A percentile compares a stretch with the other conserved stretches of the same genome.
These are phyloP conservation scores for Trematosphaeria pertusa DNA, from an alignment of 2,329 filamentous ascomycete species.

Conservation along the genomic window DNA sequence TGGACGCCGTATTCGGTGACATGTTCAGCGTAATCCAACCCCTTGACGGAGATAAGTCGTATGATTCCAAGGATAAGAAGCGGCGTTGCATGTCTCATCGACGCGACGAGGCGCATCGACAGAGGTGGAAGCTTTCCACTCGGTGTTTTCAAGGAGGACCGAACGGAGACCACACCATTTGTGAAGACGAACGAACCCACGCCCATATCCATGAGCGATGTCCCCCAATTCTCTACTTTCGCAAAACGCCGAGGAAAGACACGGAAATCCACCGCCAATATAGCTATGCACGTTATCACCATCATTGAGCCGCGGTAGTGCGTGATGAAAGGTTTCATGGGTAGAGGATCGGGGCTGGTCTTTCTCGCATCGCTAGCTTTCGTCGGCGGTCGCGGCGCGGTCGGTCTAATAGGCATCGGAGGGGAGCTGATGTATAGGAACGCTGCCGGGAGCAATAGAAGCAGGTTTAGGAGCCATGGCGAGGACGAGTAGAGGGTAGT, in stretches of 20 bases:
- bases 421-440: constrained; percentile 62
- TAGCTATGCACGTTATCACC: constrained; percentile 85
- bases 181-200: constrained; percentile 98
- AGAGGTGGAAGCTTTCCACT: constrained; percentile 60
- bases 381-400: constrained; percentile 27
- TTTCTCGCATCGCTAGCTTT: constrained; percentile 26
- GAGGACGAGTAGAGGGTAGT: constrained; percentile 82
- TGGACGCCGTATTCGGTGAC: constrained; percentile 97
- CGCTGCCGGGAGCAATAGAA: constrained; percentile 75
- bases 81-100: constrained; percentile 82
- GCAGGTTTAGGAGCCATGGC: constrained; percentile 74
- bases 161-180: constrained; percentile 86
- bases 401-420: constrained; percentile 20
- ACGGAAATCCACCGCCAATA: constrained; percentile 95
- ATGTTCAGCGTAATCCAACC: constrained; percentile 94
- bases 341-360: constrained; percentile 61
- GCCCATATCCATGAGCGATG: constrained; percentile 97
- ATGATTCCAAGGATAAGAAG: constrained; percentile 80
- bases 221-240: constrained; percentile 99
- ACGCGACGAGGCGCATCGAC: constrained; percentile 65
- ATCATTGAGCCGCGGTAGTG: constrained; percentile 92
- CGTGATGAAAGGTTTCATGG: constrained; percentile 90
- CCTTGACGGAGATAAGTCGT: constrained; percentile 88
- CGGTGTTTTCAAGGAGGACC: constrained; percentile 76
- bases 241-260: constrained; percentile 94